Percentiles rank a stretch among this genome's conserved stretches.
phyloP scores from a whole-genome alignment of 148 eudicot species.

The Cornus florida region DNA sequence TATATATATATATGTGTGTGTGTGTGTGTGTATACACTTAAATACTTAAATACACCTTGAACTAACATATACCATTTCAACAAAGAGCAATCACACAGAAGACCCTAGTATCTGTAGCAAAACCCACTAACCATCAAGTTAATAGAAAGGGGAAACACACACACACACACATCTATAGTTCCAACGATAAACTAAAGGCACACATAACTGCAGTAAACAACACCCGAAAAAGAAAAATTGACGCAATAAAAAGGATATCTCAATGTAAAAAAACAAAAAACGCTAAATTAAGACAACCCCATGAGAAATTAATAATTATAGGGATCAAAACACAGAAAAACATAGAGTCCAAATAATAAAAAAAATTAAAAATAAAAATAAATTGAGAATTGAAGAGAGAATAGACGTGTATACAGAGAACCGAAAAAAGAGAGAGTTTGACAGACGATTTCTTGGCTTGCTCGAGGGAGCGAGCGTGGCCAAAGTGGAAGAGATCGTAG shows the following conservation, averaged over 20 bases:
- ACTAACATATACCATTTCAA: background rate
- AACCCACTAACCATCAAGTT: background rate
- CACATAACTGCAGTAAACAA: too few relatives aligned
- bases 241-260: background rate
- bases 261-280: background rate
- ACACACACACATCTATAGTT: background rate
- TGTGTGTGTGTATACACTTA: too few relatives aligned
- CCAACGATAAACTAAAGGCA: background rate
- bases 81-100: background rate
- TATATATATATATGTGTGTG: too few relatives aligned
- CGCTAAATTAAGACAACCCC: background rate
- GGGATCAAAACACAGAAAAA: too few relatives aligned
- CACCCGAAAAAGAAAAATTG: background rate
- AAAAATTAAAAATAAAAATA: too few relatives aligned
- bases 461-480: slow-evolving; percentile 90
- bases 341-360: too few relatives aligned
- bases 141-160: background rate
- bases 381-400: too few relatives aligned
- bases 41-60: background rate
- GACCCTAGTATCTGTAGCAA: background rate
- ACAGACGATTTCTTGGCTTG: slow-evolving; percentile 53
- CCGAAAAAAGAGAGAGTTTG: too few relatives aligned
- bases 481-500: slow-evolving; percentile 88
- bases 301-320: too few relatives aligned
- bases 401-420: too few relatives aligned